These are phyloP conservation scores for Exophiala bonariae DNA, from an alignment of 2,329 filamentous ascomycete genomes.

Conservation along the genomic window DNA sequence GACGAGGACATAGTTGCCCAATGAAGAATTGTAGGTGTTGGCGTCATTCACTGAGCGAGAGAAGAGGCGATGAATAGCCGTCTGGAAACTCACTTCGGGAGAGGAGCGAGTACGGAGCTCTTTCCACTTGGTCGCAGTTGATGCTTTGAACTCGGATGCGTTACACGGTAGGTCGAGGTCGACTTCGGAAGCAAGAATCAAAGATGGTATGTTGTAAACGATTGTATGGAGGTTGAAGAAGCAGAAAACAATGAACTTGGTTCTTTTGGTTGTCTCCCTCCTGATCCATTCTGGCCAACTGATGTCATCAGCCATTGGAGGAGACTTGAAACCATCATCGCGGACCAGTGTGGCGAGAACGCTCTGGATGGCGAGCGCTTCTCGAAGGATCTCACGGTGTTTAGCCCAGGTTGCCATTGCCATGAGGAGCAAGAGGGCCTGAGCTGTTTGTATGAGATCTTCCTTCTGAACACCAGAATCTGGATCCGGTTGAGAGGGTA, in stretches of 20 bases:
- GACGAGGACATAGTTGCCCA: constrained; percentile 71
- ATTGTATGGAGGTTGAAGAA: constrained; percentile 41
- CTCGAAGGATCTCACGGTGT: constrained; percentile 26
- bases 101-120: constrained; percentile 29
- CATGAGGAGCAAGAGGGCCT: constrained; percentile 28
- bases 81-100: constrained; percentile 37
- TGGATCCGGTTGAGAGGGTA: constrained; percentile 16
- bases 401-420: constrained; percentile 32
- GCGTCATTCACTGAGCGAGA: constrained; percentile 8
- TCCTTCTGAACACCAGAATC: constrained; percentile 14
- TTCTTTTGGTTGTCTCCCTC: constrained; percentile 36
- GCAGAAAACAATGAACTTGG: constrained; percentile 39
- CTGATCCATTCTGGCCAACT: constrained; percentile 39
- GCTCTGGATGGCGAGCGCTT: constrained; percentile 30
- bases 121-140: constrained; percentile 35
- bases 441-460: constrained; percentile 27
- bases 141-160: constrained; percentile 38
- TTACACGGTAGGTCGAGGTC: constrained; percentile 39
- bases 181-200: constrained; percentile 38
- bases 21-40: constrained; percentile 40
- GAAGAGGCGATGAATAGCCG: constrained; percentile 31
- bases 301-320: constrained; percentile 12
- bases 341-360: constrained; percentile 28
- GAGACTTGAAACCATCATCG: constrained; percentile 25
- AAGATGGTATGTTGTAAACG: constrained; percentile 40